Conservation (phyloP, 495 filamentous ascomycete genomes). For the Hypoxylon cercidicola region DNA sequence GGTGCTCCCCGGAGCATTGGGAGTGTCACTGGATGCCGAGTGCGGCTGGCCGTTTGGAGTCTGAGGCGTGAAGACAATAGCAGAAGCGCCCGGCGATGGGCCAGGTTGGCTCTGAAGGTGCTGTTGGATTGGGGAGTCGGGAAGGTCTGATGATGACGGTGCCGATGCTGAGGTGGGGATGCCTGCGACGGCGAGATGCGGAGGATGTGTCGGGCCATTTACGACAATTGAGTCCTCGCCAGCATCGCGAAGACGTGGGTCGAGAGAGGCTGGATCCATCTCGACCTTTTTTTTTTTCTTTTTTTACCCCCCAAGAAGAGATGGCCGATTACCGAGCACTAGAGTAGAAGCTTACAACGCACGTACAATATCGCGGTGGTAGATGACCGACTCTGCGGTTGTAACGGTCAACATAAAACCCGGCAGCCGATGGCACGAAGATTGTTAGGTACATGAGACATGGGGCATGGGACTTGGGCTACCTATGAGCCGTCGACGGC, state of each 20-base stretch:
- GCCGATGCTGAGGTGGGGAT: conserved; percentile 2
- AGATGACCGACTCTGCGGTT: conserved; percentile 42
- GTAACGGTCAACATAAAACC: conserved; percentile 44
- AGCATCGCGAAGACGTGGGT: conserved; percentile 43
- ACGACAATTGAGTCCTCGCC: conserved; percentile 43
- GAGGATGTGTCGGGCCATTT: conserved; percentile 23
- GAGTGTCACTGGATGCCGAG: conserved; percentile 18
- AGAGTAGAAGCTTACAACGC: conserved; percentile 28
- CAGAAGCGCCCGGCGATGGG: conserved; percentile 30
- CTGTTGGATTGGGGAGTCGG: conserved; percentile 36
- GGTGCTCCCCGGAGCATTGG: conserved; percentile 17
- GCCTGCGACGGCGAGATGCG: conserved; percentile 17
- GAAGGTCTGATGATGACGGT: conserved; percentile 6
- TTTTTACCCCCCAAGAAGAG: conserved; percentile 26
- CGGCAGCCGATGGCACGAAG: conserved; percentile 38
- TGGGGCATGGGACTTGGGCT: conserved; percentile 4
- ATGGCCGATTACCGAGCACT: conserved; percentile 33
- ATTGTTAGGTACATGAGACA: conserved; percentile 10
- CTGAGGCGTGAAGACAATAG: conserved; percentile 30
- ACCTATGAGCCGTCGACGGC: not conserved
- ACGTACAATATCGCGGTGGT: conserved; percentile 36
- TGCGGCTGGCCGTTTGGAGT: conserved; percentile 28
- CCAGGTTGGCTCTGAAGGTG: conserved; percentile 24
- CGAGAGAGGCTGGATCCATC: conserved; percentile 44
- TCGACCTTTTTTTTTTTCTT: conserved; percentile 20